Base-by-base conservation (phyloP, 306 rosid genomes). In the Vigna trinervia region DNA sequence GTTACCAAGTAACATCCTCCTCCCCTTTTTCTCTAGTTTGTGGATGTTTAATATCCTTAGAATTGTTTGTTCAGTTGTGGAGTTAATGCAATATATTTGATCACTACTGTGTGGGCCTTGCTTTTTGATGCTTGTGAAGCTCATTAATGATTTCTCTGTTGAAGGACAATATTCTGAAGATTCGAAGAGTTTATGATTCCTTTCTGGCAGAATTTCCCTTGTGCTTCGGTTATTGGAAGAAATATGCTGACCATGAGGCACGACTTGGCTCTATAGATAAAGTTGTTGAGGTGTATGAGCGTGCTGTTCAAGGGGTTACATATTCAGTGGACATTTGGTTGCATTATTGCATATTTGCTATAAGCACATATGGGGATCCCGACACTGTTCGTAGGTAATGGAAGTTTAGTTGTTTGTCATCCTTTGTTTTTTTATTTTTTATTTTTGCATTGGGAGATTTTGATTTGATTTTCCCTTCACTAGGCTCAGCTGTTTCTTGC, bases 171-270 rank as follows among this genome's bases (percentile, higher is more conserved):
- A 84, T 95, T 47, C 48, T 86, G 90, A 92, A 89, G 89, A 86
- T 96, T 34, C 87, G 90, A 48, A 91, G 91, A 87, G 97, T 93
- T 81, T 96, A 92, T 84, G 99, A 96, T 85, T 85, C 97, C 56
- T 96, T 96, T 89, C 81, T 96, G 71, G 97, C 88, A 1, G 99
- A 96, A 73, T 96, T 96, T 84, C 99, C 99, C 11, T 73, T 96
- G 85, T 96, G 99, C 83, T 96, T 91, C 78, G 99, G 99, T 51
- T 96, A 96, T 79, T 96, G 99, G 99, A 96, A 96, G 91, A 96
- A 96, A 89, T 96, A 96, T 81, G 97, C 99, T n/a, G 98, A 96
- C 69, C 99, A 96, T 8, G 99, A 92, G 88, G 90, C 94, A 12
- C 98, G 87, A 10, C 83, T 88, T 51, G 98, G 99, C 12, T 83